Base-by-base conservation (phyloP, 495 filamentous ascomycete species). In the Mycothermus thermophilus region DNA sequence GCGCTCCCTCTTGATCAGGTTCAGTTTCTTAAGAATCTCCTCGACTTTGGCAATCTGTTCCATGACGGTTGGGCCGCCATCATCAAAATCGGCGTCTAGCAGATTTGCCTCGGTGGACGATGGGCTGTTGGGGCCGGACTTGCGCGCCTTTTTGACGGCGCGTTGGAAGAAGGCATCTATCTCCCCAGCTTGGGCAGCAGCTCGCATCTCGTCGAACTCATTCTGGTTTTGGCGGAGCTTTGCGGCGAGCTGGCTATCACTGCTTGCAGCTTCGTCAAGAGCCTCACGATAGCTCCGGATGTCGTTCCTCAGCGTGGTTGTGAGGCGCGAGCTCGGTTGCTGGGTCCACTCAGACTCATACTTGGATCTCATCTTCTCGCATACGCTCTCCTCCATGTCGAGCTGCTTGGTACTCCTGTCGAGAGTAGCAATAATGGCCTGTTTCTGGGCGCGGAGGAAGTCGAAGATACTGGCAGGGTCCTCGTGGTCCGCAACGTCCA, bases 281-380 rank as follows among this genome's bases (percentile, higher is more conserved):
- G 90, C 88, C 39, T 83, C 80, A 27, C 75, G 69, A 45, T 96
- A 95, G 47, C 79, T 83, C 31, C 77, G 68, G 33, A 95, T 75
- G 52, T 97, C 92, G 30, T 74, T 77, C 33, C 86, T 71, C 20
- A 97, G 66, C 0, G 87, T 96, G 2, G 77, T 74, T 4, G 87
- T 97, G 15, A 97, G 69, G 41, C 84, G 67, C 21, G 79, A 80
- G 50, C 86, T 94, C 15, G 92, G 92, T 47, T 96, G 90, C 53
- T 97, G 90, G 13, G 83, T 94, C 90, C 90, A 97, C 29, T 95
- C 90, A 8, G 64, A 70, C 20, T 90, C 87, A 53, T 95, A 95
- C 57, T 97, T 97, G 2, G 86, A 92, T 32, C 90, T 74, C 90
- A 97, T 97, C 65, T 94, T 95, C 59, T 97, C 90, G 54, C 90